Percentiles rank a stretch among this genome's conserved stretches.
These are phyloP conservation scores for Solanum chmielewskii DNA, from an alignment of 257 asterid genomes.

Conservation along the genomic window DNA sequence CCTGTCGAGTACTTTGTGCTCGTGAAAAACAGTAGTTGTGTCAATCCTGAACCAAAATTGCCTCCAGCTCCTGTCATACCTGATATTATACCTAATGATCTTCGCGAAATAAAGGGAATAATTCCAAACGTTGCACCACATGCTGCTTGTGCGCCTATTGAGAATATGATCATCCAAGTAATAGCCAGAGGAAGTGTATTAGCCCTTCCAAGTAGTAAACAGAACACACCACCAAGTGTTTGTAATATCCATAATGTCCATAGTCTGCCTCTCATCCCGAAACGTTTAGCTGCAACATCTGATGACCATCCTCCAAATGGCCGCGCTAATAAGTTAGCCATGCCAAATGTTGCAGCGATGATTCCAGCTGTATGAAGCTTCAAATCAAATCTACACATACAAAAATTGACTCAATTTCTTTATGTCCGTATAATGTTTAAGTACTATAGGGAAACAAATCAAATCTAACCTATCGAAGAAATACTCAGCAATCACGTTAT, in stretches of 20 bases:
- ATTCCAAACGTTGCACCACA: constrained; percentile 19
- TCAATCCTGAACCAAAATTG: constrained; percentile 20
- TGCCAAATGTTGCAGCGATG: constrained; percentile 46
- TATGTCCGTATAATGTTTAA: neutral
- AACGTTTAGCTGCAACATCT: constrained; percentile 14
- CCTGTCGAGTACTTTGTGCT: constrained; percentile 10
- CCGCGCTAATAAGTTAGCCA: constrained; percentile 43
- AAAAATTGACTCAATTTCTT: neutral
- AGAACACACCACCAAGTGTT: constrained; percentile 43
- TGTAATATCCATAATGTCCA: constrained; percentile 46
- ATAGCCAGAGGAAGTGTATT: constrained; percentile 31
- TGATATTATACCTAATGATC: constrained; percentile 13
- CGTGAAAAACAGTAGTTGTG: constrained; percentile 12
- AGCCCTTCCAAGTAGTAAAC: constrained; percentile 31
- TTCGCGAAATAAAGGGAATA: constrained; percentile 18
- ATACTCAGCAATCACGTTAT: constrained; percentile 48
- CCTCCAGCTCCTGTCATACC: constrained; percentile 29
- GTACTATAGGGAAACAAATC: neutral
- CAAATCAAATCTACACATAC: constrained; percentile 29
- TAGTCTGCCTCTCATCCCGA: constrained; percentile 58
- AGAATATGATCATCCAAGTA: constrained; percentile 35
- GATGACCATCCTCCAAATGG: constrained; percentile 48
- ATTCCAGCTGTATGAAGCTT: constrained; percentile 45
- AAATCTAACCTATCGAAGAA: constrained; percentile 46
- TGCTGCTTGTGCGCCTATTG: constrained; percentile 30